A percentile compares a stretch with the other conserved stretches of the same genome.
These are phyloP conservation scores for Mitragyna speciosa DNA, from an alignment of 257 asterid species.

Conservation along the genomic window DNA sequence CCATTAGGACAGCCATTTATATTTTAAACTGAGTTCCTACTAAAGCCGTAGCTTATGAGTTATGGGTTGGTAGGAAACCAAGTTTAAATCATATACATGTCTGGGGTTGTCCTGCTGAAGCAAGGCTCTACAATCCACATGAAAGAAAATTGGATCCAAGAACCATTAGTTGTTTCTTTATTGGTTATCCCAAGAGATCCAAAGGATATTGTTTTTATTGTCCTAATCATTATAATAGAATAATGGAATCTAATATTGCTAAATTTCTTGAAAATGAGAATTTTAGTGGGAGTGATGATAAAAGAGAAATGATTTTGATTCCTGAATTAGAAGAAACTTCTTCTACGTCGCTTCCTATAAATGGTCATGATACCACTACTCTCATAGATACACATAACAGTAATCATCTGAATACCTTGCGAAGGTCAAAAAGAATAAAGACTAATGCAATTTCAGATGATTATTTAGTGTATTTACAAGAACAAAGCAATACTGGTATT, in stretches of 20 bases:
- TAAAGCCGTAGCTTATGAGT: not conserved
- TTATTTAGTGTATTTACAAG: too few species aligned
- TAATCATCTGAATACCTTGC: too few species aligned
- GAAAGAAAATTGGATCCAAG: not conserved
- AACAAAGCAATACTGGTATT: not conserved
- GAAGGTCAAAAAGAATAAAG: too few species aligned
- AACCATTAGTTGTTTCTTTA: not conserved
- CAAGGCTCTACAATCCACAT: conserved; percentile 3
- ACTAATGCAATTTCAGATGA: not conserved
- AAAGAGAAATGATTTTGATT: too few species aligned
- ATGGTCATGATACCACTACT: too few species aligned
- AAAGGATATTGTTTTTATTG: not conserved
- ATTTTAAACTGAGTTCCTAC: not conserved
- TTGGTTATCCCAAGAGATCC: conserved; percentile 5
- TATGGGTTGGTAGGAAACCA: not conserved
- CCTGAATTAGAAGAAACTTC: too few species aligned
- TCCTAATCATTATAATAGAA: not conserved
- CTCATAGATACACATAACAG: too few species aligned
- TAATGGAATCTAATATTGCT: too few species aligned
- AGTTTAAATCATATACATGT: not conserved
- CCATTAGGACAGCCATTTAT: not conserved
- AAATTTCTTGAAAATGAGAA: too few species aligned
- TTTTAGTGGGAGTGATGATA: too few species aligned
- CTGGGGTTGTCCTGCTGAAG: conserved; percentile 1
- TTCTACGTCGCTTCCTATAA: too few species aligned